Conservation (phyloP, 331 rosid species). For the Phaseolus coccineus region DNA sequence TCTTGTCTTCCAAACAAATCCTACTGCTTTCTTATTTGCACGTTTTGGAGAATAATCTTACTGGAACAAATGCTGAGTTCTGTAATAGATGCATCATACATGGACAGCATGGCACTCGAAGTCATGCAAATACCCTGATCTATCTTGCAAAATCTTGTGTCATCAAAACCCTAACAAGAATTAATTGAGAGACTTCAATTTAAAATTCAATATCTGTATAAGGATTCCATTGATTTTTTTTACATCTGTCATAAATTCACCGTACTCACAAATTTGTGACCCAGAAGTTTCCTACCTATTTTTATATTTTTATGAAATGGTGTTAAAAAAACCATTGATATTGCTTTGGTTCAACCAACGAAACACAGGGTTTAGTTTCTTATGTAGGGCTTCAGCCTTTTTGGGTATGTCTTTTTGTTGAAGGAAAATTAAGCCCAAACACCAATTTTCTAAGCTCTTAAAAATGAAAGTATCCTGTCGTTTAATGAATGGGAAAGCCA, state of each 20-base stretch:
- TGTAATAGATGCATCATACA: not conserved
- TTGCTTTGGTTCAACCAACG: not conserved
- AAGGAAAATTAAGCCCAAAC: not conserved
- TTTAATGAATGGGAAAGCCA: not conserved
- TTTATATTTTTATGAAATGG: not conserved
- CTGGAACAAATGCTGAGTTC: not conserved
- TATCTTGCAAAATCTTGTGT: not conserved
- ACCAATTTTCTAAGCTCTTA: not conserved
- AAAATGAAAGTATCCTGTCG: not conserved
- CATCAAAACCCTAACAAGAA: conserved; percentile 14
- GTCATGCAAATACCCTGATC: conserved; percentile 27
- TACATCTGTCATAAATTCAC: not conserved
- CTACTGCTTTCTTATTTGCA: conserved; percentile 5
- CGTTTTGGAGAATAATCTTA: not conserved
- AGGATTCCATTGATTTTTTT: not conserved
- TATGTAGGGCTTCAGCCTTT: not conserved
- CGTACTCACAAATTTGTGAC: not conserved
- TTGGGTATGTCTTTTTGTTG: not conserved
- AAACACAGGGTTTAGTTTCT: not conserved
- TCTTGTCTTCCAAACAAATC: not conserved
- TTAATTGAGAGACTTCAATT: conserved; percentile 6
- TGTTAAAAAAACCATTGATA: not conserved
- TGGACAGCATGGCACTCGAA: not conserved
- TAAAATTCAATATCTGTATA: conserved; percentile 4
- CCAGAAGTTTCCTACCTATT: conserved; percentile 3